Evolutionary conservation across 352 stramenopile species (phyloP).

Genomic region (Globisporangium spinosum): DNA sequence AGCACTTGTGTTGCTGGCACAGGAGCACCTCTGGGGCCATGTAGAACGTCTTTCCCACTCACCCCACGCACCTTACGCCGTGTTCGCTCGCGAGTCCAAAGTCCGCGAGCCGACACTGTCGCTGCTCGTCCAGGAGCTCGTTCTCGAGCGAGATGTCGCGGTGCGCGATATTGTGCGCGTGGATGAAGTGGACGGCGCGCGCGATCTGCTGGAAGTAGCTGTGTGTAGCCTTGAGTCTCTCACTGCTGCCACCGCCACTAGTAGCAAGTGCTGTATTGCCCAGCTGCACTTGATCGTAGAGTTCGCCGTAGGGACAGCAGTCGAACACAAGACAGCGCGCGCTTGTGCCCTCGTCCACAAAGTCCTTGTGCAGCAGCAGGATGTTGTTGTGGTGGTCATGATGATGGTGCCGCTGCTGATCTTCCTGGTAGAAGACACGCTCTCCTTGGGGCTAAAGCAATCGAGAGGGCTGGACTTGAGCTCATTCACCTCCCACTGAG

Average conservation of each 20-base stretch:
- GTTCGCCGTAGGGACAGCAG: conserved; percentile 56
- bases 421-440: too few species aligned
- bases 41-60: conserved; percentile 61
- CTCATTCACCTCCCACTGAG: conserved; percentile 17
- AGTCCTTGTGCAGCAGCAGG: conserved; percentile 46
- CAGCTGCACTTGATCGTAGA: conserved; percentile 39
- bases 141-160: conserved; percentile 71
- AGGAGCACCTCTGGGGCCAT: conserved; percentile 64
- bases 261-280: background rate
- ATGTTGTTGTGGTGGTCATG: conserved; percentile 27
- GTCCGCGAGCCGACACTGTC: conserved; percentile 44
- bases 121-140: conserved; percentile 43
- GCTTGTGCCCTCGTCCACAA: conserved; percentile 40
- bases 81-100: conserved; percentile 50
- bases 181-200: conserved; percentile 44
- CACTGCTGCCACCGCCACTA: background rate
- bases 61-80: conserved; percentile 31
- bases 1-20: conserved; percentile 19
- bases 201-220: conserved; percentile 48
- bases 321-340: conserved; percentile 58
- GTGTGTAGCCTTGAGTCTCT: conserved; percentile 25
- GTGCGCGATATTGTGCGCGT: conserved; percentile 50
- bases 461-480: conserved; percentile 3
- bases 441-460: too few species aligned
- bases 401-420: background rate